A percentile compares a stretch with the other conserved stretches of the same genome.
phyloP scores from a whole-genome alignment of 768 basidiomycete genomes.

The Phylloporus scabripes region DNA sequence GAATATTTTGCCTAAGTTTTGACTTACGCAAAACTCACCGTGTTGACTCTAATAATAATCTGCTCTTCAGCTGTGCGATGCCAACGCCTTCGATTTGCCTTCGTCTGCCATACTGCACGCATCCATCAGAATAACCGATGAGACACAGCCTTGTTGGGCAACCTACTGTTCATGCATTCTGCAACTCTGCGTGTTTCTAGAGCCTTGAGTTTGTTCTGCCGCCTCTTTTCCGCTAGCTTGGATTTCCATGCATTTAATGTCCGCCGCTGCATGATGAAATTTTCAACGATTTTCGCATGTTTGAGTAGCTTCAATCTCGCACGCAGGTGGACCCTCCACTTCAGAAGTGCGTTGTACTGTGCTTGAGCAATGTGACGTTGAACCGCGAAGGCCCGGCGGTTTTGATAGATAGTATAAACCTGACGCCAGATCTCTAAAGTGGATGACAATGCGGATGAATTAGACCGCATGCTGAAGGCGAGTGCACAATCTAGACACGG shows the following conservation, averaged over 20 bases:
- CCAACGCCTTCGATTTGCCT: slow-evolving; percentile 34
- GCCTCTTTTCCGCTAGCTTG: slow-evolving; percentile 38
- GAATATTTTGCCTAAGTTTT: not conserved
- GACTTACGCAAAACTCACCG: slow-evolving; percentile 30
- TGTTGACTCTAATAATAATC: slow-evolving; percentile 36
- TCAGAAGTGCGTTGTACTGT: slow-evolving; percentile 43
- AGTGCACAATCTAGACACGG: slow-evolving; percentile 41
- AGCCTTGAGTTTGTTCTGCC: slow-evolving; percentile 40
- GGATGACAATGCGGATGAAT: slow-evolving; percentile 34
- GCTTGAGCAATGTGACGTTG: slow-evolving; percentile 30
- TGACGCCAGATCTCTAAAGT: slow-evolving; percentile 45
- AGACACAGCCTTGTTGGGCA: slow-evolving; percentile 11
- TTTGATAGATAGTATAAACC: slow-evolving; percentile 40
- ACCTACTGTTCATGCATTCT: slow-evolving; percentile 30
- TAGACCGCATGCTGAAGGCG: slow-evolving; percentile 43
- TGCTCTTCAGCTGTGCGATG: slow-evolving; percentile 40
- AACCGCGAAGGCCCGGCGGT: slow-evolving; percentile 43
- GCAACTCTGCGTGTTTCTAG: slow-evolving; percentile 37
- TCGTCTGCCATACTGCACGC: slow-evolving; percentile 44
- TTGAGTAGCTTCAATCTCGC: slow-evolving; percentile 44
- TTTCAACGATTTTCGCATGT: slow-evolving; percentile 50
- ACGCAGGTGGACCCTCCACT: slow-evolving; percentile 55
- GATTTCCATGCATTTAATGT: slow-evolving; percentile 47
- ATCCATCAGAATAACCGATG: slow-evolving; percentile 4
- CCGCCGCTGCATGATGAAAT: slow-evolving; percentile 44